These are phyloP conservation scores for Hyaloperonospora brassicae DNA, from an alignment of 352 stramenopile genomes.

Conservation along the genomic window DNA sequence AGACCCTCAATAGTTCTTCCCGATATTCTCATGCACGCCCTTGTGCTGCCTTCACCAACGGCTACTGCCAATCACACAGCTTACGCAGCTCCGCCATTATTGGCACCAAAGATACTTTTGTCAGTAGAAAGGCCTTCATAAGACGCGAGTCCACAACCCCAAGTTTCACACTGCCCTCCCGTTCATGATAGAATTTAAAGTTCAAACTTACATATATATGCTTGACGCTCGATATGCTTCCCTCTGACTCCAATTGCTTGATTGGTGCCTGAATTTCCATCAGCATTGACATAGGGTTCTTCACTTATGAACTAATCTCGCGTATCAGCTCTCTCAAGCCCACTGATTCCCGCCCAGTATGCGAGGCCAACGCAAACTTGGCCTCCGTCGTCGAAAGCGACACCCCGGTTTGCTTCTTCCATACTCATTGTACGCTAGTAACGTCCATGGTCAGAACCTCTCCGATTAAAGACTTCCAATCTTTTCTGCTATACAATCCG, in stretches of 20 bases:
- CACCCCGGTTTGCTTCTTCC: slow-evolving; percentile 1
- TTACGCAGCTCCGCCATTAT: not conserved
- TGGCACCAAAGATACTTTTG: not conserved
- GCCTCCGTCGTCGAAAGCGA: not conserved
- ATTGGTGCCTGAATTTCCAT: not conserved
- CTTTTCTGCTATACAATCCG: not conserved
- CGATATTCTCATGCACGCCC: no score
- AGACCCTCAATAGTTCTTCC: no score
- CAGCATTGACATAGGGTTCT: not conserved
- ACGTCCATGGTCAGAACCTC: slow-evolving; percentile 3
- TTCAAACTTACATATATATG: not conserved
- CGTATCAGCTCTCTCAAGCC: not conserved
- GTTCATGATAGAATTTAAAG: not conserved
- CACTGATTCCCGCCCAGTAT: no score
- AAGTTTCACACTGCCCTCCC: not conserved
- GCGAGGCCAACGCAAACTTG: no score
- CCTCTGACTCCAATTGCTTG: not conserved
- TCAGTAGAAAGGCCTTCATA: not conserved
- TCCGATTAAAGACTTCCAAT: slow-evolving; percentile 1
- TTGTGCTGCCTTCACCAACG: no score
- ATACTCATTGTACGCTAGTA: slow-evolving; percentile 4
- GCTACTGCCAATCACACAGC: not conserved
- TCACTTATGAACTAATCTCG: slow-evolving; percentile 1
- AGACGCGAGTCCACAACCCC: not conserved
- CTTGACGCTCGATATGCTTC: not conserved